A percentile compares a stretch with the other conserved stretches of the same genome.
Conservation (phyloP, 2,329 filamentous ascomycete species). For the Fusarium sp. region DNA sequence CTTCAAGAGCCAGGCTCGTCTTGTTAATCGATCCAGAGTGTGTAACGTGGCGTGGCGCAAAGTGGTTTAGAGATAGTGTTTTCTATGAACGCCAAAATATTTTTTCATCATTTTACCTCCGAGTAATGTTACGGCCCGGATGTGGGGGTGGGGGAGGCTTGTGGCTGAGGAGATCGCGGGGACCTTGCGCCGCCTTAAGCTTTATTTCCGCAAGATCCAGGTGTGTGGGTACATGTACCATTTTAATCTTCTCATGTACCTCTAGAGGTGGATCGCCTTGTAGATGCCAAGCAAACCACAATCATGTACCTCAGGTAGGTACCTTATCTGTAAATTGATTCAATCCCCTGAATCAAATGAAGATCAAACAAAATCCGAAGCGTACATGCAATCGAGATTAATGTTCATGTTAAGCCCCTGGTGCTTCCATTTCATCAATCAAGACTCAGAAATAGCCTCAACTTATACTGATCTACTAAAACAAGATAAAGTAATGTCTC, state of each 20-base stretch:
- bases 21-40: slow-evolving; percentile 42
- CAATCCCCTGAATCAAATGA: slow-evolving; percentile 10
- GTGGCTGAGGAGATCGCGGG: slow-evolving; percentile 2
- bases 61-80: slow-evolving; percentile 2
- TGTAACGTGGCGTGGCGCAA: slow-evolving; percentile 8
- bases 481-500: not conserved
- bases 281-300: slow-evolving; percentile 1
- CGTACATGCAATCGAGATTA: slow-evolving; percentile 5
- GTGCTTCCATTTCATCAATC: not conserved
- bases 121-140: not conserved
- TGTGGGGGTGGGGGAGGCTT: slow-evolving; percentile 2
- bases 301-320: not conserved
- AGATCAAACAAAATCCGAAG: slow-evolving; percentile 15
- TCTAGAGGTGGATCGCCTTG: not conserved
- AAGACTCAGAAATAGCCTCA: not conserved
- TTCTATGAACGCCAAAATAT: not conserved
- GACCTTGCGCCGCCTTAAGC: not conserved
- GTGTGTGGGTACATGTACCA: not conserved
- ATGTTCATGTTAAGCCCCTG: slow-evolving; percentile 11
- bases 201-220: not conserved
- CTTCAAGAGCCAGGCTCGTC: slow-evolving; percentile 41
- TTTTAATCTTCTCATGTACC: not conserved
- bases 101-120: not conserved
- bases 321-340: not conserved
- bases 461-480: not conserved